These are phyloP conservation scores for Cryomyces minteri DNA, from an alignment of 495 filamentous ascomycete species.

Conservation along the genomic window DNA sequence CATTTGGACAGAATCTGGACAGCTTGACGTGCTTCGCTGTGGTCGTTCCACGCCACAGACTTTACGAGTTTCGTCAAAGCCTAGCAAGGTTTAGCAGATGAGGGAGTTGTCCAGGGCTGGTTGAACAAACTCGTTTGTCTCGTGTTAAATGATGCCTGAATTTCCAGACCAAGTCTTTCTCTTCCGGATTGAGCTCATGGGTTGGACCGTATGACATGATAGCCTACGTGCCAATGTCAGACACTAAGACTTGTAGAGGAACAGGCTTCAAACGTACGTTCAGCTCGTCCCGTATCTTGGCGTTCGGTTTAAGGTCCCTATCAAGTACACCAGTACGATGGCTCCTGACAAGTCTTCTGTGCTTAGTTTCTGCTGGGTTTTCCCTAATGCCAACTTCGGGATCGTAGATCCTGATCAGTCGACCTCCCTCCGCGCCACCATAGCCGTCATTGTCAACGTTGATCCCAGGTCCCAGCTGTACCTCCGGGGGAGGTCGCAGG, in stretches of 20 bases:
- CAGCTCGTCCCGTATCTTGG: conserved; percentile 87
- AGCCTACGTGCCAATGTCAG: conserved; percentile 8
- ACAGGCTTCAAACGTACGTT: conserved; percentile 26
- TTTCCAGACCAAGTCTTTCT: conserved; percentile 93
- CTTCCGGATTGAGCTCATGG: conserved; percentile 66
- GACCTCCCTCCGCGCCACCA: conserved; percentile 30
- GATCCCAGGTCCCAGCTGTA: conserved; percentile 69
- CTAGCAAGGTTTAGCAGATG: conserved; percentile 1
- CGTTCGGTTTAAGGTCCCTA: conserved; percentile 85
- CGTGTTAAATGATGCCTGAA: conserved; percentile 85
- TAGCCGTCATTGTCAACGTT: conserved; percentile 37
- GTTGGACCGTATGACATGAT: conserved; percentile 90
- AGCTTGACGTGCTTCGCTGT: conserved; percentile 70
- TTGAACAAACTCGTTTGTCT: conserved; percentile 45
- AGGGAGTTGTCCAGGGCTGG: background rate
- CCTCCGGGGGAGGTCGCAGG: conserved; percentile 61
- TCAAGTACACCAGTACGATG: conserved; percentile 87
- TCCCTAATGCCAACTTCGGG: conserved; percentile 75
- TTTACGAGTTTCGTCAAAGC: conserved; percentile 96
- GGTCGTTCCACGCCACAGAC: conserved; percentile 83
- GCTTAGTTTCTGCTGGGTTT: conserved; percentile 92
- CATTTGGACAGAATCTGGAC: conserved; percentile 81
- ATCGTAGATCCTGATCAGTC: conserved; percentile 74
- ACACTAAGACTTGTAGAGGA: background rate
- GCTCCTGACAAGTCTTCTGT: conserved; percentile 75